These are phyloP conservation scores for Phyllosticta citribraziliensis DNA, from an alignment of 2,329 filamentous ascomycete species.

Conservation along the genomic window DNA sequence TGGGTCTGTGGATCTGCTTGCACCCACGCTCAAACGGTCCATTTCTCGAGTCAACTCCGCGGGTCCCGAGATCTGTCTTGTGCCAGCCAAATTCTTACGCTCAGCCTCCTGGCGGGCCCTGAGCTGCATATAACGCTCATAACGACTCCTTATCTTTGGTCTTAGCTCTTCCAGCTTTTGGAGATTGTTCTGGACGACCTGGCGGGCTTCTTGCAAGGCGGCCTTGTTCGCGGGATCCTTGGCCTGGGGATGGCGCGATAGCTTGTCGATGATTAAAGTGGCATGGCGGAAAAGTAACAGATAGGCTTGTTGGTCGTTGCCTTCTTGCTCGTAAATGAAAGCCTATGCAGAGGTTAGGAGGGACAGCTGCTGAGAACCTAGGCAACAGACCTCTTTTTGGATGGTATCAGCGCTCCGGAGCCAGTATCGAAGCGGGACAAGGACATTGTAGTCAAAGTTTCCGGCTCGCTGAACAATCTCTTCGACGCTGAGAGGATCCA, in stretches of 20 bases:
- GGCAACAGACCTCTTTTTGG: constrained; percentile 61
- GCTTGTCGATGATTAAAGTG: constrained; percentile 65
- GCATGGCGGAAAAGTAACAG: constrained; percentile 86
- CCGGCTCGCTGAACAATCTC: constrained; percentile 68
- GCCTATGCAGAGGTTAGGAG: constrained; percentile 45
- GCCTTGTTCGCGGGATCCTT: constrained; percentile 51
- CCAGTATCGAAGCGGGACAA: constrained; percentile 72
- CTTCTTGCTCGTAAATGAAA: constrained; percentile 72
- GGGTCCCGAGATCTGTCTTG: constrained; percentile 16
- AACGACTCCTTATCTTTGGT: constrained; percentile 62
- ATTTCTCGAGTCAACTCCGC: constrained; percentile 16
- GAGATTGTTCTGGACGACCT: constrained; percentile 54
- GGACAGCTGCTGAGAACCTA: background rate
- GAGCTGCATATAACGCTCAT: constrained; percentile 54
- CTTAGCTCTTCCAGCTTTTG: constrained; percentile 68
- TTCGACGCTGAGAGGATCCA: constrained; percentile 57
- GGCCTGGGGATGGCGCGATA: constrained; percentile 67
- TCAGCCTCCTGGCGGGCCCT: constrained; percentile 26
- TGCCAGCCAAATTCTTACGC: constrained; percentile 23
- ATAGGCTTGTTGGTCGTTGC: constrained; percentile 80
- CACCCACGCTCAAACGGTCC: constrained; percentile 11
- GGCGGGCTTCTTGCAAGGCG: constrained; percentile 47
- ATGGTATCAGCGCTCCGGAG: constrained; percentile 69
- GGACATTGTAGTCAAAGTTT: constrained; percentile 70
- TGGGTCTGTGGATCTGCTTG: constrained; percentile 12